Evolutionary conservation across 2,329 filamentous ascomycete species (phyloP), one percentile per base, ranked within the genome.

Genomic region (Cladosporium austrohemisphaericum): DNA sequence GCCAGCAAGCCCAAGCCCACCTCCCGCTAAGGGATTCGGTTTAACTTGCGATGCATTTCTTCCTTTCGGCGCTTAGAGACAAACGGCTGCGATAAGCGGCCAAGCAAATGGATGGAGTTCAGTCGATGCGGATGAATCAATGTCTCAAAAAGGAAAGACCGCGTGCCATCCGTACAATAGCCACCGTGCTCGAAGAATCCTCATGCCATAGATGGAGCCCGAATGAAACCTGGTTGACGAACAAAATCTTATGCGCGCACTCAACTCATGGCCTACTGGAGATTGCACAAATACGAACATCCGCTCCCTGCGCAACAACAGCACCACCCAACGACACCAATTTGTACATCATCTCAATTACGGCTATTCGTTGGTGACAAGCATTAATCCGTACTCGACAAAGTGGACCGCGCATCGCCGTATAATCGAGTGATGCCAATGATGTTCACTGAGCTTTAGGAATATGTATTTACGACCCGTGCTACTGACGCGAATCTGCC

Each of bases 1-100:
- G 83, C 81, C 65, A 75, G 78, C 70, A 96, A 96, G 86, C 84
- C 89, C 66, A 80, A 85, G 71, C 84, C 88, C 71, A 91, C 85
- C 20, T 47, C 44, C 44, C 44, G 44, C 23, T 47, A 47, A 47
- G 25, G 20, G 35, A 33, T 46, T 28, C 16, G 44, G 23, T 36
- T 20, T 31, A 29, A 20, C 33, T 38, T 47, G 44, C 35, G 33
- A 47, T 47, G 44, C 44, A 47, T 47, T 47, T 47, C 44, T 47
- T 47, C 44, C 33, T 31, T 47, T 38, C 44, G 44, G 44, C 44
- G 44, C 44, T 38, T 47, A 47, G 44, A 47, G 44, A 47, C 44
- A 47, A 47, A 20, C 35, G 18, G 44, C 44, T 47, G 44, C 44
- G 20, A 38, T 38, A 19, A 47, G 44, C 44, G 18, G 44, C 33